These are phyloP conservation scores for Mallotus japonicus DNA, from an alignment of 441 rosid genomes.

Conservation along the genomic window DNA sequence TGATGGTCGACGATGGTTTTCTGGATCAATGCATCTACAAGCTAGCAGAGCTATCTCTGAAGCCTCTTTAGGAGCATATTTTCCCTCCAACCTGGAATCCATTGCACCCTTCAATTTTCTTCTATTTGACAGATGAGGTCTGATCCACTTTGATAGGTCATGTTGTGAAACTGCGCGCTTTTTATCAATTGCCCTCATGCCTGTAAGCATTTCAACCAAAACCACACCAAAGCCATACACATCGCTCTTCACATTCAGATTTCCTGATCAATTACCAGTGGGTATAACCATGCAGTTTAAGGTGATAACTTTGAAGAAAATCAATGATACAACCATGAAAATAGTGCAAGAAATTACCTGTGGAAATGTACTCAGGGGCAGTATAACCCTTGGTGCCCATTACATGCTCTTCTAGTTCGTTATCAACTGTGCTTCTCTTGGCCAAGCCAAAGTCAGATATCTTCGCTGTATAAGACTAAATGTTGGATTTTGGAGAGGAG, in stretches of 20 bases:
- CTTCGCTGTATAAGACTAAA: conserved; percentile 64
- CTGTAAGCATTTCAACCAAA: conserved; percentile 5
- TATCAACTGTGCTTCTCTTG: conserved; percentile 64
- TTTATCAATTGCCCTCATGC: conserved; percentile 3
- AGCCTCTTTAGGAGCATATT: background rate
- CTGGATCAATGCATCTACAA: background rate
- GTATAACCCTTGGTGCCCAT: conserved; percentile 80
- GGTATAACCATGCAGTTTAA: no score
- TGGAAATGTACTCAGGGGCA: conserved; percentile 73
- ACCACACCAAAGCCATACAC: conserved; percentile 15
- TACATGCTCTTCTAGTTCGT: conserved; percentile 53
- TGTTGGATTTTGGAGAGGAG: background rate
- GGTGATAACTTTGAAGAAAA: no score
- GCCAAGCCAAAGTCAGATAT: conserved; percentile 84
- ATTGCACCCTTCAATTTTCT: background rate
- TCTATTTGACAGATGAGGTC: background rate
- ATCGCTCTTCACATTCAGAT: conserved; percentile 9
- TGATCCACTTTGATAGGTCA: background rate
- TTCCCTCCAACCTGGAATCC: conserved; percentile 11
- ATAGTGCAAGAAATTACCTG: conserved; percentile 42
- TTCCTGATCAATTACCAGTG: background rate
- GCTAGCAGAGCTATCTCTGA: background rate
- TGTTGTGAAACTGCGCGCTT: background rate
- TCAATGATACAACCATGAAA: background rate
- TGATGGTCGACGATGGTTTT: background rate